A percentile compares a stretch with the other conserved stretches of the same genome.
phyloP scores from a whole-genome alignment of 2,329 filamentous ascomycete genomes.

The Exserohilum turcica region DNA sequence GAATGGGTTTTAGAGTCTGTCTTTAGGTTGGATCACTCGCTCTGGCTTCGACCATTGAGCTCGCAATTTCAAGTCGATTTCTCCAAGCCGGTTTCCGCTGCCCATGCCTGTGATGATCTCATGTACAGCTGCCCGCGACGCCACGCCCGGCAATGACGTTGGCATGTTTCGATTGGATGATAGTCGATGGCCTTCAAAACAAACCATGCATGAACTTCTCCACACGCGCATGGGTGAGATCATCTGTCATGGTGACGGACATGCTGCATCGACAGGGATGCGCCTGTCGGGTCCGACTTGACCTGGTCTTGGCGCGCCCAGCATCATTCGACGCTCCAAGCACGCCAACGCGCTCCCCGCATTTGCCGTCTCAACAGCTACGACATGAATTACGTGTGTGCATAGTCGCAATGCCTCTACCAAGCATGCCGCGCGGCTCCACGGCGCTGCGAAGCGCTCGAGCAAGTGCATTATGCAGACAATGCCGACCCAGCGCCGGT shows the following conservation, averaged over 20 bases:
- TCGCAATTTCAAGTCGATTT: constrained; percentile 17
- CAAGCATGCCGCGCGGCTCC: constrained; percentile 32
- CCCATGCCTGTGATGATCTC: constrained; percentile 2
- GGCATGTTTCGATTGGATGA: background rate
- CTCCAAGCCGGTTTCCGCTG: background rate
- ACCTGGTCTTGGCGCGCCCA: constrained; percentile 8
- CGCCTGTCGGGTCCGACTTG: constrained; percentile 10
- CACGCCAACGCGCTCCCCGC: constrained; percentile 18
- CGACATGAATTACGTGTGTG: constrained; percentile 23
- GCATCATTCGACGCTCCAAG: constrained; percentile 7
- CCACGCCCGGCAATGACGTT: background rate
- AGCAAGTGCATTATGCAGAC: constrained; percentile 8
- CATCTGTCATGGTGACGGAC: background rate
- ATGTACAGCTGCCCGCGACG: background rate
- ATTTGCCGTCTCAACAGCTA: constrained; percentile 3
- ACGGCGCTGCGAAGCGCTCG: constrained; percentile 24
- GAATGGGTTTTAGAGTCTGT: constrained; percentile 4
- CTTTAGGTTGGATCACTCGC: constrained; percentile 13
- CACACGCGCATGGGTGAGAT: background rate
- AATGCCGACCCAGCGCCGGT: constrained; percentile 12
- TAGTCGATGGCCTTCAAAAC: background rate
- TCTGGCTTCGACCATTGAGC: constrained; percentile 23
- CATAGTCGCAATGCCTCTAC: constrained; percentile 37
- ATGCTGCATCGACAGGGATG: constrained; percentile 5
- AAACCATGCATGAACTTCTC: constrained; percentile 9